Conservation (phyloP, 176 grass and related monocot genomes). For the Chrysopogon serrulatus region DNA sequence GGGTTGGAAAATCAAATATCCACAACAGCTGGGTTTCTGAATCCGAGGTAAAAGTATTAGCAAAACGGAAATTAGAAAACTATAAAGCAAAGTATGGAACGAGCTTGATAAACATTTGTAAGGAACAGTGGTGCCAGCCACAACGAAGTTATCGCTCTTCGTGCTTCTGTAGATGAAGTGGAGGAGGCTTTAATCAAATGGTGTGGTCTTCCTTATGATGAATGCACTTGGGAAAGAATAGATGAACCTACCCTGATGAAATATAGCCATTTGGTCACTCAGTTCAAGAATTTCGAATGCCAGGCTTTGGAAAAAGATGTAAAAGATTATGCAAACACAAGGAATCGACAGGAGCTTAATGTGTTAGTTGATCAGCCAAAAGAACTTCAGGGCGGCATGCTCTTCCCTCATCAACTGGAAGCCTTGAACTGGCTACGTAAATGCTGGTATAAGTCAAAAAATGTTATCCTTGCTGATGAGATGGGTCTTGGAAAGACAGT, state of each 20-base stretch:
- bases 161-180: constrained; percentile 33
- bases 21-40: constrained; percentile 95
- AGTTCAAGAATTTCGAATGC: constrained; percentile 69
- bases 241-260: constrained; percentile 82
- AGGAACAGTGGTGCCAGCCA: constrained; percentile 92
- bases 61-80: constrained; percentile 97
- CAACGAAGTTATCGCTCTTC: constrained; percentile 71
- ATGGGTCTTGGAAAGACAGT: constrained; percentile 99
- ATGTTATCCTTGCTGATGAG: constrained; percentile 99
- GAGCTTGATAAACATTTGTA: constrained; percentile 83
- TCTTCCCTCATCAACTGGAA: constrained; percentile 98
- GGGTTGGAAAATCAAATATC: constrained; percentile 88
- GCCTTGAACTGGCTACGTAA: constrained; percentile 99
- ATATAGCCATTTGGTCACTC: constrained; percentile 66
- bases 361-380: constrained; percentile 79
- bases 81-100: constrained; percentile 91
- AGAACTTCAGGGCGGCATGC: constrained; percentile 81
- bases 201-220: constrained; percentile 82
- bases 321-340: constrained; percentile 32
- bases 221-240: constrained; percentile 97
- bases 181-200: constrained; percentile 95
- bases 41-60: constrained; percentile 67
- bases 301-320: constrained; percentile 65
- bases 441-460: constrained; percentile 92
- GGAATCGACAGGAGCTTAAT: constrained; percentile 54